phyloP scores from a whole-genome alignment of 2,329 filamentous ascomycete genomes.

The Coniochaeta sp. region DNA sequence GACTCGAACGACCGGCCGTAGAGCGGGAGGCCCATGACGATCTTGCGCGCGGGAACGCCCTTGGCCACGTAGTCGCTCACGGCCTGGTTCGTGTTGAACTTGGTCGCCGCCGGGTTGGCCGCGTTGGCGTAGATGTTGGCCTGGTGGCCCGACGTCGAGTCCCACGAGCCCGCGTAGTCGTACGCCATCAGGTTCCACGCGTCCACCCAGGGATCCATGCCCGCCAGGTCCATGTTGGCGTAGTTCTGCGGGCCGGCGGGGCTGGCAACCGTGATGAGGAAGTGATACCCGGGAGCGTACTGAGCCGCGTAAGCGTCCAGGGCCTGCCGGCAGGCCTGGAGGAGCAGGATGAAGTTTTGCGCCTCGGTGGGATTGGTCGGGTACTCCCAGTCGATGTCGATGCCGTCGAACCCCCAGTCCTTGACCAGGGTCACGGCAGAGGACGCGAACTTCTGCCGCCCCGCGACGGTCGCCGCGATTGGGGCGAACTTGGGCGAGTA shows the following conservation, averaged over 20 bases:
- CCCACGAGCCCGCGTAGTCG: constrained; percentile 63
- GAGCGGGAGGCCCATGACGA: constrained; percentile 69
- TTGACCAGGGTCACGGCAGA: constrained; percentile 63
- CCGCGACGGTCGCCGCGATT: constrained; percentile 52
- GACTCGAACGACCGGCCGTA: constrained; percentile 70
- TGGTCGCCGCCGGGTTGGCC: constrained; percentile 49
- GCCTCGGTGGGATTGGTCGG: constrained; percentile 32
- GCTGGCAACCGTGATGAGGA: constrained; percentile 24
- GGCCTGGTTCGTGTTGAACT: constrained; percentile 61
- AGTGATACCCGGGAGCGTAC: constrained; percentile 21
- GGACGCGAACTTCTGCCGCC: constrained; percentile 58
- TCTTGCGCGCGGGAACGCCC: constrained; percentile 55
- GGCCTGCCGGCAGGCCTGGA: constrained; percentile 32
- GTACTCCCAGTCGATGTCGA: constrained; percentile 53
- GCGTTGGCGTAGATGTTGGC: constrained; percentile 57
- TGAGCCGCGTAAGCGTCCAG: constrained; percentile 19
- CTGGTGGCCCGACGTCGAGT: constrained; percentile 52
- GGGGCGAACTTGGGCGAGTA: constrained; percentile 63
- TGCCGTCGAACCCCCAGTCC: constrained; percentile 54
- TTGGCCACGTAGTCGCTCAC: constrained; percentile 54
- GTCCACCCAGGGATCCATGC: constrained; percentile 41
- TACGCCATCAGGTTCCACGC: constrained; percentile 61
- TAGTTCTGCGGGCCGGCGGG: constrained; percentile 37
- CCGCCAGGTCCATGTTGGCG: constrained; percentile 32
- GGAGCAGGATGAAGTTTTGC: constrained; percentile 31